A percentile compares a stretch with the other conserved stretches of the same genome.
phyloP scores from a whole-genome alignment of 768 basidiomycete species.

The Wakefieldia striispora region DNA sequence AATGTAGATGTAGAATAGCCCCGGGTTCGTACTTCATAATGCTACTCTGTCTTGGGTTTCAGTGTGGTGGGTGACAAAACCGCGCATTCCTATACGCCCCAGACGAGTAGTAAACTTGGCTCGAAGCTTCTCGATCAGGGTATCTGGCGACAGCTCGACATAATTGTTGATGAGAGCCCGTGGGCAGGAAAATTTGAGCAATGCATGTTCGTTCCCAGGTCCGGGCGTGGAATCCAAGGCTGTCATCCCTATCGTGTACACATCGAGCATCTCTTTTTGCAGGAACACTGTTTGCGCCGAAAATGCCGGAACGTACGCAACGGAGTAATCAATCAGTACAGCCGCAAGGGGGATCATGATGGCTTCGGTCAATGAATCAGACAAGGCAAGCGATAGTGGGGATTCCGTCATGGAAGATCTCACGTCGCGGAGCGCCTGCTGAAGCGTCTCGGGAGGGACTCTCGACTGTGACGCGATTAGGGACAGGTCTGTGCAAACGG shows the following conservation, averaged over 20 bases:
- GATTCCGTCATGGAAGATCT: not conserved
- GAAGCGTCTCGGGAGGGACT: constrained; percentile 11
- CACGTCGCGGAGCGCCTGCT: constrained; percentile 13
- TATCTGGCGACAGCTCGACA: constrained; percentile 14
- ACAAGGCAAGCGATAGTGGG: constrained; percentile 29
- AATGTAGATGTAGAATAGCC: constrained; percentile 70
- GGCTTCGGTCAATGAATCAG: constrained; percentile 23
- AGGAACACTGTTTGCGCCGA: constrained; percentile 39
- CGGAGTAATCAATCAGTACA: constrained; percentile 59
- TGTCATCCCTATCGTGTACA: constrained; percentile 39
- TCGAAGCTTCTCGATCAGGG: constrained; percentile 32
- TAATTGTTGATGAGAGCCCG: constrained; percentile 15
- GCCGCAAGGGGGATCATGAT: constrained; percentile 53
- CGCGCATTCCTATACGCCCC: constrained; percentile 15
- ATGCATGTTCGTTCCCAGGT: constrained; percentile 27
- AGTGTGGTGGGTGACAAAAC: constrained; percentile 30
- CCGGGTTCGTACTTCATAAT: constrained; percentile 31
- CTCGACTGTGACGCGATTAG: constrained; percentile 12
- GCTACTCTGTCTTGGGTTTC: constrained; percentile 48
- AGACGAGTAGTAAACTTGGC: constrained; percentile 36
- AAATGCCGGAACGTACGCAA: constrained; percentile 52
- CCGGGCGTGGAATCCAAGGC: not conserved
- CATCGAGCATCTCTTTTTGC: constrained; percentile 44
- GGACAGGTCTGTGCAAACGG: not conserved
- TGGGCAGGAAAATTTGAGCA: constrained; percentile 63